A percentile compares a stretch with the other conserved stretches of the same genome.
Conservation (phyloP, 345 rosid species). For the Heritiera fomes region DNA sequence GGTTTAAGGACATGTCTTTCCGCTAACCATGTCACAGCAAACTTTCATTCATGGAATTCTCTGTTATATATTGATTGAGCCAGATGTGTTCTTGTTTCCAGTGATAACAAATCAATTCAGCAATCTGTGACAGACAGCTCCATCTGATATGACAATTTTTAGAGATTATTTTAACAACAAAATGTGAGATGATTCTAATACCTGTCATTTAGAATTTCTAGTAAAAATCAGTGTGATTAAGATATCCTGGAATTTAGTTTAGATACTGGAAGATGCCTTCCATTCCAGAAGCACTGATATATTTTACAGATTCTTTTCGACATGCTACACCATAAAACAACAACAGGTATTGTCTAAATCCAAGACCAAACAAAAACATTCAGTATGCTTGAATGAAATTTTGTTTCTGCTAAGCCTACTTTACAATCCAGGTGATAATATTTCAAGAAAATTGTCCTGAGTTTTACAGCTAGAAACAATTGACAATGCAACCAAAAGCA, state of each 20-base stretch:
- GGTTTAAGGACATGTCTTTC: too few relatives aligned
- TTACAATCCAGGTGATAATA: neutral
- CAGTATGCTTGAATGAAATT: neutral
- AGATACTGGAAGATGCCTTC: neutral
- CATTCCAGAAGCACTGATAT: neutral
- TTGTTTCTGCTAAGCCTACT: neutral
- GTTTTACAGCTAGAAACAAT: neutral
- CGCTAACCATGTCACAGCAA: too few relatives aligned
- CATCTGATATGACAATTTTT: neutral
- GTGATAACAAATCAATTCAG: neutral
- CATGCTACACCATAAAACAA: neutral
- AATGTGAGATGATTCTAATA: neutral
- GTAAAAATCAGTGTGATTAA: neutral
- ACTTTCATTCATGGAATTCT: neutral
- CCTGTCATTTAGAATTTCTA: neutral
- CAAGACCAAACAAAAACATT: neutral
- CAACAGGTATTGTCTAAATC: neutral
- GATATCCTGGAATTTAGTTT: neutral
- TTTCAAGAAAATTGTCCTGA: neutral
- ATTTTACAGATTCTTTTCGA: neutral
- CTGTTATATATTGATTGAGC: neutral
- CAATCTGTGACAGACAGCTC: neutral
- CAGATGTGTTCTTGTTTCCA: neutral
- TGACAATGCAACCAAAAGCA: conserved; percentile 7
- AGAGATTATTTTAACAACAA: conserved; percentile 1